Conservation (phyloP, 148 eudicot species). For the Fagopyrum esculentum region DNA sequence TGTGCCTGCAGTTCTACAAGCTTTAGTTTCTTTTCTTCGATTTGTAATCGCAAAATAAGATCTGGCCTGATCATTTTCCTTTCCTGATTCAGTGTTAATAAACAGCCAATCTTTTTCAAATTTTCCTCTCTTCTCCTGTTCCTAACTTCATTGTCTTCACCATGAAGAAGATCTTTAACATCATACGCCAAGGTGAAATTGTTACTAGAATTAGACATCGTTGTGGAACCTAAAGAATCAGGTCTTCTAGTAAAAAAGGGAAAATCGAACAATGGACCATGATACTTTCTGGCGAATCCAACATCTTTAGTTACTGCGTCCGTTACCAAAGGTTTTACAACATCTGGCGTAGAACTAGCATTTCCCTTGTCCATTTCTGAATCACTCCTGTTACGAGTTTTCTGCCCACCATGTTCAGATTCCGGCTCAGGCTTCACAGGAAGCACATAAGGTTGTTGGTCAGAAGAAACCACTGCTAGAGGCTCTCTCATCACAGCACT, state of each 20-base stretch:
- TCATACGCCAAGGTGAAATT: slow-evolving; percentile 76
- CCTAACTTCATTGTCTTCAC: slow-evolving; percentile 62
- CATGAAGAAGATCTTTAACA: slow-evolving; percentile 69
- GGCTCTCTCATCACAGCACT: slow-evolving; percentile 41
- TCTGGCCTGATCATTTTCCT: slow-evolving; percentile 92
- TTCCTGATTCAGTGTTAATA: slow-evolving; percentile 73
- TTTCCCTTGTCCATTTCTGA: slow-evolving; percentile 54
- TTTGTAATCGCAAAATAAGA: slow-evolving; percentile 76
- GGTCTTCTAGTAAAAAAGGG: slow-evolving; percentile 91
- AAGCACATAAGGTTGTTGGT: slow-evolving; percentile 28
- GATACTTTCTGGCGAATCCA: slow-evolving; percentile 64
- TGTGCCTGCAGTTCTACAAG: slow-evolving; percentile 75
- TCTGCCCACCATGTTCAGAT: slow-evolving; percentile 40
- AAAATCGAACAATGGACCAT: slow-evolving; percentile 96
- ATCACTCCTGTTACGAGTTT: slow-evolving; percentile 39
- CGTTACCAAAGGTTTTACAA: slow-evolving; percentile 44
- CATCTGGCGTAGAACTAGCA: slow-evolving; percentile 40
- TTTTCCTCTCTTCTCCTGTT: slow-evolving; percentile 66
- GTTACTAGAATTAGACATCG: slow-evolving; percentile 48
- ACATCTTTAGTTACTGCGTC: slow-evolving; percentile 52
- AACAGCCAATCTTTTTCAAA: slow-evolving; percentile 62
- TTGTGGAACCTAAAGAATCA: slow-evolving; percentile 64
- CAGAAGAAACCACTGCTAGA: slow-evolving; percentile 34
- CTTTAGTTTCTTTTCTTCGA: slow-evolving; percentile 86
- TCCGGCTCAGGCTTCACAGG: slow-evolving; percentile 60